Evolutionary conservation across 352 stramenopile genomes (phyloP).

Genomic region (Phytophthora sojae): DNA sequence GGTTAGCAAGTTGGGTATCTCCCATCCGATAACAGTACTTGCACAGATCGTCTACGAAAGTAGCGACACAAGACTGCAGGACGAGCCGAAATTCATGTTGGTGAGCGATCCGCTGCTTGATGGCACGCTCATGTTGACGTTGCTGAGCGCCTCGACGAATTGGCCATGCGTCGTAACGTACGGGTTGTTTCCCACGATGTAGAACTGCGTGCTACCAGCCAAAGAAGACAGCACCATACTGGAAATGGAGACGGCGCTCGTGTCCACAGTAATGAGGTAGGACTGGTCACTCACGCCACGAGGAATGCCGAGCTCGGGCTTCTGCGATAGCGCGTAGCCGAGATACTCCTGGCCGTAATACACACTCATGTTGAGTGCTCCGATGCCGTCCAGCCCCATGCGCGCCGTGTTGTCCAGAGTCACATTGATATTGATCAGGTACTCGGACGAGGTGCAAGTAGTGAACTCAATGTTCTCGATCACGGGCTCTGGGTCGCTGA

Average conservation of each 20-base stretch:
- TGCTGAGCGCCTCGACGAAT: slow-evolving; percentile 47
- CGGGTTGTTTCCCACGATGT: slow-evolving; percentile 56
- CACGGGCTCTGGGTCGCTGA: slow-evolving; percentile 45
- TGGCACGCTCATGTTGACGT: slow-evolving; percentile 59
- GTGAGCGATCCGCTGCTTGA: slow-evolving; percentile 20
- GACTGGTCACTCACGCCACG: slow-evolving; percentile 56
- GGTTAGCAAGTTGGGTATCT: too few relatives aligned
- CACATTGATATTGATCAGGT: slow-evolving; percentile 60
- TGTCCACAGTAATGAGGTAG: slow-evolving; percentile 52
- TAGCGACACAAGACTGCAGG: slow-evolving; percentile 26
- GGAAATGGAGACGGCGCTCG: slow-evolving; percentile 37
- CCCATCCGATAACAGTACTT: too few relatives aligned
- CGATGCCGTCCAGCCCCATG: slow-evolving; percentile 63
- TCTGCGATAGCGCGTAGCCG: slow-evolving; percentile 58
- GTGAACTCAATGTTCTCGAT: slow-evolving; percentile 65
- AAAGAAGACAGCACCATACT: slow-evolving; percentile 51
- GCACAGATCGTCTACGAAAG: slow-evolving; percentile 8
- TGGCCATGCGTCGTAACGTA: slow-evolving; percentile 45
- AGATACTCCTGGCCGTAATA: slow-evolving; percentile 71
- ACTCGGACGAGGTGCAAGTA: slow-evolving; percentile 39
- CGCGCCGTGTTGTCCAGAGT: slow-evolving; percentile 56
- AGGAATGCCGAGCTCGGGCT: slow-evolving; percentile 52
- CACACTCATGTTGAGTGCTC: slow-evolving; percentile 71
- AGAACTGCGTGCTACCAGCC: slow-evolving; percentile 50
- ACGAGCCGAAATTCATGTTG: slow-evolving; percentile 22